Base-by-base conservation (phyloP, 768 basidiomycete genomes). In the Gloeopeniophorella convolvens region DNA sequence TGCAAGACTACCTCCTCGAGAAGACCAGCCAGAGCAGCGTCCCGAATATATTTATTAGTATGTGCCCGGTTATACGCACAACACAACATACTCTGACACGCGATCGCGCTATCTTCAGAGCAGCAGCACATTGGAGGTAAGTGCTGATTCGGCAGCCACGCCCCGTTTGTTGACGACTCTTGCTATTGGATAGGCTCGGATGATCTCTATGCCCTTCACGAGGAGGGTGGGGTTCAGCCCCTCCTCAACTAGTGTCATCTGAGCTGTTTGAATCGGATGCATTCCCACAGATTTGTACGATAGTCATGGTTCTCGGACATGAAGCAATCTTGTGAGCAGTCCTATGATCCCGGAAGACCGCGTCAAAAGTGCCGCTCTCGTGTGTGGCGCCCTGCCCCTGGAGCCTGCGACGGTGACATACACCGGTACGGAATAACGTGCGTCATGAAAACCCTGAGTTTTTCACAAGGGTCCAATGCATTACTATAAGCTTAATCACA, bases 31-130 rank as follows among this genome's bases (percentile, higher is more conserved):
- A 83, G 58, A 65, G 75, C n/a, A 83, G 82, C 6, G 89, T 91
- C 7, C 88, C 88, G 23, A 85, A 81, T 60, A 72, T 86, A 48
- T 91, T 86, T 67, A 74, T 90, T 62, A 75, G 85, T 86, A 50
- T 35, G 72, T 65, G 24, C 12, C 3, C 20, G 15, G 31, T 20
- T 11, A 23, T 11, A 11, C 15, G 13, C 18, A n/a, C 26, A 26
- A 11, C 1, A 30, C 23, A 13, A 28, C n/a, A 58, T 18, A n/a
- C 9, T 39, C 27, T 28, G 26, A 15, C 10, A 16, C 18, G 1
- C 12, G 12, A n/a, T 36, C 3, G 20, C 13, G 12, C 3, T n/a
- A 7, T 2, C 33, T 33, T 15, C 37, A 82, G 78, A 69, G 43
- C 62, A 73, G 54, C 30, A 75, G 57, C 80, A 82, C 53, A 68